Percentiles rank a stretch among this genome's conserved stretches.
Evolutionary conservation across 768 basidiomycete genomes (phyloP).

Genomic region (Lactifluus rugatus): DNA sequence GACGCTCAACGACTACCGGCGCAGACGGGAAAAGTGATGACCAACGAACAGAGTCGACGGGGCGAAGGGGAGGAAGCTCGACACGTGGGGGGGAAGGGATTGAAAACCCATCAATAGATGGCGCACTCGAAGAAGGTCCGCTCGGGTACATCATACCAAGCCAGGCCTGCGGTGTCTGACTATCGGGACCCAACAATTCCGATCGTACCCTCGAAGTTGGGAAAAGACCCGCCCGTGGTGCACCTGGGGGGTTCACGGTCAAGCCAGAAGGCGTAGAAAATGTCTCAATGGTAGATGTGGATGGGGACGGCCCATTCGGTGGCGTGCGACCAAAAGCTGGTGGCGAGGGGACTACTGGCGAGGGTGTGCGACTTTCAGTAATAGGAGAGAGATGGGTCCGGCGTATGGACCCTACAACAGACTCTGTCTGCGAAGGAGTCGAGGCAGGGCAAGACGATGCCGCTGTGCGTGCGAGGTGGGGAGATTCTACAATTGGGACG

Average conservation of each 20-base stretch:
- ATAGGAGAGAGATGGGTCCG: slow-evolving; percentile 3
- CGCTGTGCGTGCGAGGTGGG: neutral
- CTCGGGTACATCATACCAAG: neutral
- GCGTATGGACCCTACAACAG: slow-evolving; percentile 3
- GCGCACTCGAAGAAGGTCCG: neutral
- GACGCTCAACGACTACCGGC: slow-evolving; percentile 1
- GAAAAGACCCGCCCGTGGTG: neutral
- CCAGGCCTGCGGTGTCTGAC: neutral
- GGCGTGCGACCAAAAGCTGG: neutral
- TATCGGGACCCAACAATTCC: neutral
- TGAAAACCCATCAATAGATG: neutral
- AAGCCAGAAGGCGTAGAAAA: neutral
- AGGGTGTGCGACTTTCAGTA: slow-evolving; percentile 5
- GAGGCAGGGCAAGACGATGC: neutral
- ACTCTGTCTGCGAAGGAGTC: slow-evolving; percentile 1
- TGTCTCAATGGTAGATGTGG: neutral
- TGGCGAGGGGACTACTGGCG: neutral
- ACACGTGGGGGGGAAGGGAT: neutral
- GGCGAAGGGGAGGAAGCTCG: neutral
- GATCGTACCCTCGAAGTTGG: neutral
- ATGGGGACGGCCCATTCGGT: neutral
- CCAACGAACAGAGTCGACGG: neutral
- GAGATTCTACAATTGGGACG: neutral
- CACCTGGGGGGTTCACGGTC: neutral
- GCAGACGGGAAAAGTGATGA: slow-evolving; percentile 11